Percentiles rank a stretch among this genome's conserved stretches.
Evolutionary conservation across 805 yeast genomes (phyloP).

Genomic region (Vanderwaltozyma tropicalis): DNA sequence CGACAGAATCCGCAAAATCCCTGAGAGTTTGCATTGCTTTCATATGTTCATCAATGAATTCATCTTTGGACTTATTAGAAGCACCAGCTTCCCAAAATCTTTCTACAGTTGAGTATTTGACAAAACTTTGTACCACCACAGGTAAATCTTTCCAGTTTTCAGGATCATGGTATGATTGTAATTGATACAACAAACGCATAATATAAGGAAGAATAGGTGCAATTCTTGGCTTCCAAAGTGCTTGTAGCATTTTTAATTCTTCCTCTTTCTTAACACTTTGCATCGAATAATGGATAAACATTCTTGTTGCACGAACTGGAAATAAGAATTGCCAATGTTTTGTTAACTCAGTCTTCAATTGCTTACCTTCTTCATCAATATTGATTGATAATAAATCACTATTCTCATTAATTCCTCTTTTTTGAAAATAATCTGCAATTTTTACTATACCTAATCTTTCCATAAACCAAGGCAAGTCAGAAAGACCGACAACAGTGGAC

Average conservation of each 20-base stretch:
- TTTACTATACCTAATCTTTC: constrained; percentile 90
- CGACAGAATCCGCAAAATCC: constrained; percentile 96
- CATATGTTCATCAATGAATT: constrained; percentile 86
- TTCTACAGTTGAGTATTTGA: constrained; percentile 80
- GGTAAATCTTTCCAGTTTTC: constrained; percentile 85
- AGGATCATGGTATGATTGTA: constrained; percentile 91
- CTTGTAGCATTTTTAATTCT: constrained; percentile 55
- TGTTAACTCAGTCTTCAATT: constrained; percentile 64
- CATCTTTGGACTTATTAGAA: constrained; percentile 85
- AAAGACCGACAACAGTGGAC: constrained; percentile 76
- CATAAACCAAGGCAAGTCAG: constrained; percentile 96
- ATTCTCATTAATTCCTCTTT: constrained; percentile 65
- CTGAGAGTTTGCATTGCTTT: constrained; percentile 88
- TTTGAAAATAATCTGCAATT: constrained; percentile 82
- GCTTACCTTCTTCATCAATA: constrained; percentile 84
- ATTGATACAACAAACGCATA: constrained; percentile 74
- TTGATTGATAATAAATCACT: constrained; percentile 66
- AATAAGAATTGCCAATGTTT: constrained; percentile 90
- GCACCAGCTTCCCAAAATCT: constrained; percentile 99
- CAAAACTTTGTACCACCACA: constrained; percentile 81
- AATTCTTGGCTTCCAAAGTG: constrained; percentile 87
- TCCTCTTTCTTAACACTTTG: constrained; percentile 76
- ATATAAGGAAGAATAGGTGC: constrained; percentile 88
- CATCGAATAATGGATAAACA: constrained; percentile 89
- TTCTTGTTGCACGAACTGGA: constrained; percentile 91